Base-by-base conservation (phyloP, 345 rosid species). In the Citrus reticulata region DNA sequence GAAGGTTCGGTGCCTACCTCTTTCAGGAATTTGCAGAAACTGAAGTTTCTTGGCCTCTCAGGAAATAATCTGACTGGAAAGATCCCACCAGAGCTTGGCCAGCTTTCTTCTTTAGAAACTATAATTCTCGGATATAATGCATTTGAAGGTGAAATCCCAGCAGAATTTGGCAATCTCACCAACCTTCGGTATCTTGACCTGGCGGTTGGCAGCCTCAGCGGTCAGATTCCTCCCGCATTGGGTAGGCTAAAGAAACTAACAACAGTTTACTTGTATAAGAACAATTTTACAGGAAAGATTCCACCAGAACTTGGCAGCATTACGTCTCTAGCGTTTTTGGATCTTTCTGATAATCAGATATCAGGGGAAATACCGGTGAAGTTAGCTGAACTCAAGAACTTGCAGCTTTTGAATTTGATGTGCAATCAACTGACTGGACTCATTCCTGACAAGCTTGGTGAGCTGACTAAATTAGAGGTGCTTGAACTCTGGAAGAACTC, bases 401-500 rank as follows among this genome's bases (percentile, higher is more conserved):
- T 93, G 84, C 87, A 87, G 92, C 93, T 93, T 57, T 77, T 91
- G 73, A 91, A 91, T 86, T 72, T 93, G 88, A 93, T 91, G 93
- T 81, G 91, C 81, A 93, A 93, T 81, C 87, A 77, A 69, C 86
- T 91, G 61, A 88, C 86, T 11, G 93, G 95, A 59, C 49, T 74
- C 32, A 83, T 93, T 77, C 95, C 95, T 0, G 67, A 67, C 62
- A 82, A 82, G 74, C 83, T 93, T n/a, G 91, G 88, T 66, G 91
- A 89, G 55, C 72, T 91, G 82, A 81, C 87, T 42, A 87, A 91
- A 5, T 82, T 93, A 25, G 83, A 86, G 87, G 95, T 89, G 65
- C 90, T 93, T 73, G 95, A 87, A 86, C 85, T 93, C 59, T 91
- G 97, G 97, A 83, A 88, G 82, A 93, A 93, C 77, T 89, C 90